Conservation (phyloP, 2,329 filamentous ascomycete genomes). For the Epichloe uncinata region DNA sequence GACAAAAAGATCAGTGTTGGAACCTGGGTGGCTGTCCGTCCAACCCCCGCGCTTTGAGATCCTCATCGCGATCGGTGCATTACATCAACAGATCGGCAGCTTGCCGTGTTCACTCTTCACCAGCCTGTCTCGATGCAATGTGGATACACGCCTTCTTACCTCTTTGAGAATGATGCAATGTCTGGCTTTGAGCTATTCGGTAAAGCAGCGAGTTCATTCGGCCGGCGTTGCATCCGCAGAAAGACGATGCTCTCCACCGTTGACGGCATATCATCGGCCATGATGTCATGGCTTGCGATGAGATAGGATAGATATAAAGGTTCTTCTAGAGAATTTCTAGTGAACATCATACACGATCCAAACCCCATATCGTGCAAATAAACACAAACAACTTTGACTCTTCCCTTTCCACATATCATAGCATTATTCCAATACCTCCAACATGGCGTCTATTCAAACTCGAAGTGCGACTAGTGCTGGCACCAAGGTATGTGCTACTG, state of each 20-base stretch:
- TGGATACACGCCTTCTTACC: neutral
- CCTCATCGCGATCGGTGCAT: neutral
- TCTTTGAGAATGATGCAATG: conserved; percentile 1
- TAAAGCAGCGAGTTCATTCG: neutral
- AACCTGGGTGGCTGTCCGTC: neutral
- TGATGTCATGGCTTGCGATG: conserved; percentile 2
- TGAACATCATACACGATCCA: neutral
- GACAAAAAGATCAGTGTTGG: too few relatives aligned
- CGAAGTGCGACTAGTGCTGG: conserved; percentile 2
- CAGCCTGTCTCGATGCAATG: neutral
- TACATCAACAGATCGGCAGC: neutral
- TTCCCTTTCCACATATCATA: neutral
- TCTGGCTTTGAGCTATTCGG: neutral
- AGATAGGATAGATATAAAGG: neutral
- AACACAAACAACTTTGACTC: neutral
- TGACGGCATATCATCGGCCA: neutral
- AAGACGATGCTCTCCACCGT: neutral
- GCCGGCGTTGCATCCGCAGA: neutral
- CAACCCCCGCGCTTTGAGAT: neutral
- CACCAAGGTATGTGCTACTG: conserved; percentile 2
- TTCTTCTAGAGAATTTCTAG: neutral
- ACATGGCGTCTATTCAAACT: neutral
- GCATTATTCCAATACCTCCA: neutral
- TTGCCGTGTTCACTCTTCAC: neutral
- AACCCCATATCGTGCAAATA: neutral